Evolutionary conservation across 169 alveolate genomes (phyloP).

Genomic region (Prorocentrum cordatum): DNA sequence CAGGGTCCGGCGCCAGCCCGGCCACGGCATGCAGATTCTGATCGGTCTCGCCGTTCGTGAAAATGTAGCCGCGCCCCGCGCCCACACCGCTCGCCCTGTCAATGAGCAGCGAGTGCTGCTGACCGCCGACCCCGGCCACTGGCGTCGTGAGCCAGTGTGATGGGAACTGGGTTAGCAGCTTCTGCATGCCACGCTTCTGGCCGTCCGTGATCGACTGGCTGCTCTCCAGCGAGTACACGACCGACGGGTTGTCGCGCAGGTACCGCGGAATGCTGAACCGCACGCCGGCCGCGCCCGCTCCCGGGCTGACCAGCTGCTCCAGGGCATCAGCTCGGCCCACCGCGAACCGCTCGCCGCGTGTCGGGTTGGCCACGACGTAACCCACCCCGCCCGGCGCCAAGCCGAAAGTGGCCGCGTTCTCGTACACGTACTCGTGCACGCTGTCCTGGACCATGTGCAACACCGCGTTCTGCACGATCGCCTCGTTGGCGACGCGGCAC

Average conservation of each 20-base stretch:
- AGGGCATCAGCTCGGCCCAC: neutral
- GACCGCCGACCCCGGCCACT: neutral
- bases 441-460: neutral
- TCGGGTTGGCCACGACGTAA: too few species aligned
- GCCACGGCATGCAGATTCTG: neutral
- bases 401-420: neutral
- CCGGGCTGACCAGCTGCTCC: neutral
- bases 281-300: neutral
- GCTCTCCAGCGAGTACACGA: neutral
- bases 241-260: neutral
- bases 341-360: neutral
- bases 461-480: neutral
- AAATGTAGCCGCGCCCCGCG: neutral
- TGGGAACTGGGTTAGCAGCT: neutral
- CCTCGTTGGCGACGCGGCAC: neutral
- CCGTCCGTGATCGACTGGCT: neutral
- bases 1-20: too few species aligned
- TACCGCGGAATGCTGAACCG: neutral
- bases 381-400: too few species aligned
- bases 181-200: neutral
- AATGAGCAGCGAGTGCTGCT: neutral
- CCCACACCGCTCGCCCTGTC: neutral
- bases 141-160: neutral
- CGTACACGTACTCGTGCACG: neutral
- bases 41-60: neutral